Conservation (phyloP, 331 rosid genomes). For the Pyrus hybrid region DNA sequence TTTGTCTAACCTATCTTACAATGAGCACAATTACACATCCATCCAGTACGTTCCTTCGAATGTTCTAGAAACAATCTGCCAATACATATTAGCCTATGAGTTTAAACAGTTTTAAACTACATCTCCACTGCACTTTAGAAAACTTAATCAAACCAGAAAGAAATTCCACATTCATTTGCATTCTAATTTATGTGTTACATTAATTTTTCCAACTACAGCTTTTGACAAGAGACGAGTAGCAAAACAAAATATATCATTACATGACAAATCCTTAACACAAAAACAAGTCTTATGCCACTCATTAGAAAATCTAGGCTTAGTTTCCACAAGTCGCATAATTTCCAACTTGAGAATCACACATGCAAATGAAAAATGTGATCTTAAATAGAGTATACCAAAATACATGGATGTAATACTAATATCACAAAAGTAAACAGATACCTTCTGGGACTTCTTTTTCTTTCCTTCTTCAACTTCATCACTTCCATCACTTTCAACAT, state of each 20-base stretch:
- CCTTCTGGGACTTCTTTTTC: conserved; percentile 87
- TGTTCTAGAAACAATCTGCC: neutral
- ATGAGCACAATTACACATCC: neutral
- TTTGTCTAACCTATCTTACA: neutral
- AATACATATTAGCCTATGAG: neutral
- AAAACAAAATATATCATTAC: neutral
- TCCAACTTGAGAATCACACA: neutral
- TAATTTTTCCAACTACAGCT: neutral
- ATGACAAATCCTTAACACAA: neutral
- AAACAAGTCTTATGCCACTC: neutral
- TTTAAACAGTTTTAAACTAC: neutral
- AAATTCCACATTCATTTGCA: neutral
- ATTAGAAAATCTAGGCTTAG: neutral
- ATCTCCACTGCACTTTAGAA: neutral
- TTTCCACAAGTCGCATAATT: neutral
- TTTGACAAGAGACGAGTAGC: neutral
- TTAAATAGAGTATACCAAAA: neutral
- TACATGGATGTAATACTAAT: conserved; percentile 9
- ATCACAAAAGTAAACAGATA: conserved; percentile 21
- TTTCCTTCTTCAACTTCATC: conserved; percentile 88
- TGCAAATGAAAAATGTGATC: neutral
- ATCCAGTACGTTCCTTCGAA: neutral
- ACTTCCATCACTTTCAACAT: conserved; percentile 97
- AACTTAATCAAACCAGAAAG: neutral
- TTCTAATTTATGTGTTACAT: neutral